A percentile compares a stretch with the other conserved stretches of the same genome.
phyloP scores from a whole-genome alignment of 2,329 filamentous ascomycete species.

The Diplodia mutila region DNA sequence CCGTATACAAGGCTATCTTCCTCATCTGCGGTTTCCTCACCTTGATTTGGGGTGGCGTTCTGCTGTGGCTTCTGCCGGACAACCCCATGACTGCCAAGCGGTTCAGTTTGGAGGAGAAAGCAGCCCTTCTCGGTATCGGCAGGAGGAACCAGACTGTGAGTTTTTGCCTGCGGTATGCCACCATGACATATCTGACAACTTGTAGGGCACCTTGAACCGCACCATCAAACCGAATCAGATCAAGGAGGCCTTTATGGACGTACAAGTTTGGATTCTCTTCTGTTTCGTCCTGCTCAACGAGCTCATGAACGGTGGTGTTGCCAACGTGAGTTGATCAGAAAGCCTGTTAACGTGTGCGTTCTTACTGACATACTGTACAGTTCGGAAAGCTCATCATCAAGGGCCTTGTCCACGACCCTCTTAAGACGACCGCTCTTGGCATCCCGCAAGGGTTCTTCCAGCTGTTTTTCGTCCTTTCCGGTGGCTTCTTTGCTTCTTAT shows the following conservation, averaged over 20 bases:
- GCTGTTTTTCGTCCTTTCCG: slow-evolving; percentile 57
- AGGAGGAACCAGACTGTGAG: slow-evolving; percentile 41
- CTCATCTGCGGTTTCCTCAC: slow-evolving; percentile 52
- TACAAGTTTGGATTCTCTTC: slow-evolving; percentile 52
- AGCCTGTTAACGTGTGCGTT: background rate
- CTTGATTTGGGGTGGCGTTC: slow-evolving; percentile 48
- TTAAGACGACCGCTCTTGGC: slow-evolving; percentile 56
- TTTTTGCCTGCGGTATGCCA: background rate
- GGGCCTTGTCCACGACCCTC: slow-evolving; percentile 48
- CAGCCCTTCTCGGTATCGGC: slow-evolving; percentile 46
- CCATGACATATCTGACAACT: background rate
- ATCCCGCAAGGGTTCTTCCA: slow-evolving; percentile 61
- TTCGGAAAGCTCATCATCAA: slow-evolving; percentile 62
- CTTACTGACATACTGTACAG: slow-evolving; percentile 1
- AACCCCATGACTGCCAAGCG: slow-evolving; percentile 47
- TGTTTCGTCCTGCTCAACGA: slow-evolving; percentile 57
- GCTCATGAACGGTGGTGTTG: slow-evolving; percentile 57
- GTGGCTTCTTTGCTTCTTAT: slow-evolving; percentile 57
- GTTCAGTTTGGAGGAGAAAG: slow-evolving; percentile 51
- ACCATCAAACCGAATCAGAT: slow-evolving; percentile 55
- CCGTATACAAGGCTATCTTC: slow-evolving; percentile 52
- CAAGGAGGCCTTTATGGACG: slow-evolving; percentile 51
- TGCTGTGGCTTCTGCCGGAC: slow-evolving; percentile 49
- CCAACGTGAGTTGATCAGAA: slow-evolving; percentile 41
- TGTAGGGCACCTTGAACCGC: slow-evolving; percentile 50